Base-by-base conservation (phyloP, 139 green algal species). In the Volvox africanus region DNA sequence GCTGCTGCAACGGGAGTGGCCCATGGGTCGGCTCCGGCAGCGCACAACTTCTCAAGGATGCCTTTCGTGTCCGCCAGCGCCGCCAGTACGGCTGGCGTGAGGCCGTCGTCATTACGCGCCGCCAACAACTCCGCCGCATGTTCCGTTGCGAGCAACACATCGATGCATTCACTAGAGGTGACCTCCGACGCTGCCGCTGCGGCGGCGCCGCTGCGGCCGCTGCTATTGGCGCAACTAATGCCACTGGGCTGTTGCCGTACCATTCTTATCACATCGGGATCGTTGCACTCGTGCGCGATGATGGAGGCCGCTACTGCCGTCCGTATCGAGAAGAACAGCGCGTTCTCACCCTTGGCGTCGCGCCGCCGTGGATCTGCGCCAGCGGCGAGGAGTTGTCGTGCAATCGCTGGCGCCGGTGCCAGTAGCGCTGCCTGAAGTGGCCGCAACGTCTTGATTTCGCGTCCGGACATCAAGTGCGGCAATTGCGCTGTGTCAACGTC, bases 381-480 rank as follows among this genome's bases (percentile, higher is more conserved):
- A 14, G 85, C 69, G 67, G 28, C 44, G 19, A 89, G 37, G 37
- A 89, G 69, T 50, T 44, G 13, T n/a, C 28, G 28, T 61, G 69
- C 85, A 0, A 82, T 28, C 26, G 37, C 28, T 26, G 85, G 85
- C 36, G 85, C 26, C 19, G 85, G 85, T 30, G 85, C 85, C 24
- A 30, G 69, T 20, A 89, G 85, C 85, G 85, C 85, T 44, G 69
- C 85, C 37, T 61, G 69, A 69, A 89, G 37, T 20, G 85, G 85
- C 68, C 65, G 28, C 36, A 89, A 37, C 16, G 36, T 80, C 55
- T 19, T 28, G 67, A 44, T 14, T 20, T 36, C 62, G 62, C 32
- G 19, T 6, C 62, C 30, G 20, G 5, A 28, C 22, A 35, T 1
- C 62, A 32, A 9, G 0, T n/a, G 73, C 73, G 73, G 24, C 73